Conservation (phyloP, 352 stramenopile genomes). For the Phytophthora tentaculata region DNA sequence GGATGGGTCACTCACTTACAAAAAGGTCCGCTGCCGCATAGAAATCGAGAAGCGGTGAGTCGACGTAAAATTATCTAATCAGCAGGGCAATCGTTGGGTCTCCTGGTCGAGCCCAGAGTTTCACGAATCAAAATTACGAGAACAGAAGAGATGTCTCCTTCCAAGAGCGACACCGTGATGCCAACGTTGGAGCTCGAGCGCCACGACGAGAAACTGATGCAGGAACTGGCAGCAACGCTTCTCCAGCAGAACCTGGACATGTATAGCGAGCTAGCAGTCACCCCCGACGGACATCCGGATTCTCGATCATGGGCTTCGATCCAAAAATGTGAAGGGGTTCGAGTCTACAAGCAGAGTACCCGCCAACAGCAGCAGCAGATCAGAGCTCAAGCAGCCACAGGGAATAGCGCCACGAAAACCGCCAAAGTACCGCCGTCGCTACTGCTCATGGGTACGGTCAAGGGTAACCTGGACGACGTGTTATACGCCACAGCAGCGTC, state of each 20-base stretch:
- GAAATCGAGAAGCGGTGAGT: not conserved
- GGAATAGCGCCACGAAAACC: conserved; percentile 18
- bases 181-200: conserved; percentile 35
- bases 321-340: conserved; percentile 37
- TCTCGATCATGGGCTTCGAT: conserved; percentile 35
- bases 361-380: conserved; percentile 33
- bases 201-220: conserved; percentile 37
- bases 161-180: conserved; percentile 33
- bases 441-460: conserved; percentile 46
- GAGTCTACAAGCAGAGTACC: conserved; percentile 45
- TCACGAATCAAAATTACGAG: conserved; percentile 18
- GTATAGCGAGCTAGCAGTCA: conserved; percentile 33
- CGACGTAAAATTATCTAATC: not conserved
- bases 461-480: conserved; percentile 51
- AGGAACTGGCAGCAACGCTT: conserved; percentile 35
- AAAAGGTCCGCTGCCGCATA: conserved; percentile 16
- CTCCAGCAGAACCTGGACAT: conserved; percentile 39
- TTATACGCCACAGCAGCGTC: conserved; percentile 50
- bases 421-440: conserved; percentile 30
- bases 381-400: conserved; percentile 32
- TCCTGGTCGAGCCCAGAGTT: conserved; percentile 14
- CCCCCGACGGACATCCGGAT: conserved; percentile 41
- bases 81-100: conserved; percentile 9
- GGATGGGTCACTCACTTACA: conserved; percentile 25
- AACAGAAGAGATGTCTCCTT: conserved; percentile 21